A percentile compares a stretch with the other conserved stretches of the same genome.
Evolutionary conservation across 495 filamentous ascomycete species (phyloP).

Genomic region (Trichoderma parareesei): DNA sequence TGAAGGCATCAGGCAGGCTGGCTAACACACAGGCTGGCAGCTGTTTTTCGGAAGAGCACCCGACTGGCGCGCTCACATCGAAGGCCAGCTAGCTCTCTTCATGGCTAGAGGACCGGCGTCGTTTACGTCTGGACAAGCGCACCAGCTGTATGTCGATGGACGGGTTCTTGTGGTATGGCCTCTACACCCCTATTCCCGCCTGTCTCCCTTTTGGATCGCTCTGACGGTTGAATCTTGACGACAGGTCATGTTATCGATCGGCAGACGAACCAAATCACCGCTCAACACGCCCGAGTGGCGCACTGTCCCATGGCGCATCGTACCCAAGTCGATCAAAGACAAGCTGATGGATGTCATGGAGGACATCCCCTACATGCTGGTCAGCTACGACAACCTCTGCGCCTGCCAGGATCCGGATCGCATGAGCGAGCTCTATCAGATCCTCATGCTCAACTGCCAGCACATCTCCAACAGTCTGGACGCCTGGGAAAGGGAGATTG

Average conservation of each 20-base stretch:
- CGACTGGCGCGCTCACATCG: not conserved
- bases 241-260: slow-evolving; percentile 2
- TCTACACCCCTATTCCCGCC: no score
- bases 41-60: not conserved
- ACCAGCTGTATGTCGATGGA: slow-evolving; percentile 3
- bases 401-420: slow-evolving; percentile 2
- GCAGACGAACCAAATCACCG: not conserved
- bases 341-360: slow-evolving; percentile 4
- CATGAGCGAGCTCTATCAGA: not conserved
- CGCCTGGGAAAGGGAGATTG: not conserved
- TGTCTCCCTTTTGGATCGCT: not conserved
- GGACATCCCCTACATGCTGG: not conserved
- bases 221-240: not conserved
- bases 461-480: not conserved
- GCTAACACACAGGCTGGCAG: not conserved
- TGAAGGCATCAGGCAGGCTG: not conserved
- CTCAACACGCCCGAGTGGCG: slow-evolving; percentile 2
- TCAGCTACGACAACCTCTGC: not conserved
- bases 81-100: slow-evolving; percentile 1
- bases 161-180: not conserved
- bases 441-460: not conserved
- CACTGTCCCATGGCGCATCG: not conserved
- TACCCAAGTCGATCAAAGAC: slow-evolving; percentile 1
- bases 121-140: not conserved
- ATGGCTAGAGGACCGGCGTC: not conserved